Base-by-base conservation (phyloP, 1,139 yeast genomes). In the Schizosaccharomyces versatilis region DNA sequence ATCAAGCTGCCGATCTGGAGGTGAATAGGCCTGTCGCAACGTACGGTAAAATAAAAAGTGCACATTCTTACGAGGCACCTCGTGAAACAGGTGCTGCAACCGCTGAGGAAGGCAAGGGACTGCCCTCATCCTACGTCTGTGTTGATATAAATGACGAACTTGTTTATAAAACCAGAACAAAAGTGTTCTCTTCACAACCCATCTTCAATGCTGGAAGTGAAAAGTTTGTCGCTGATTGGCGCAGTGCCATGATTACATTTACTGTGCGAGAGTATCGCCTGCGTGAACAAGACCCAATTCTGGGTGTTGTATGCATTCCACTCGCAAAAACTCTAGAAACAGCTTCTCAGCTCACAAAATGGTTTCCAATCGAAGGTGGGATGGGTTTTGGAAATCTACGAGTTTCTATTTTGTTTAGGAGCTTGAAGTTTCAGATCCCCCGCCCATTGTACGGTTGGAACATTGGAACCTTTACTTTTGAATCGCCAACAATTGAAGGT, bases 201-300 rank as follows among this genome's bases (percentile, higher is more conserved):
- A 55, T 55, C 36, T 55, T 51, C 47, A 54, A 53, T 38, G 56
- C 57, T 47, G 56, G 54, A 41, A 55, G 56, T 12, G 57, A 55
- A 38, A 41, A 55, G 17, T 55, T 54, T 38, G 52, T 55, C 9
- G 53, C 53, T 2, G 57, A 55, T 40, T 55, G 57, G 57, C 47
- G 56, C n/a, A 55, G 41, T 24, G 51, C 57, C 10, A 52, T 54
- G 6, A 44, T 55, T 14, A 53, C 54, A 7, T 52, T 55, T 40
- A 51, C 57, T 14, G 53, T 52, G 3, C 56, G 57, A 6, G 39
- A 55, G 17, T 39, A 52, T 7, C 44, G 41, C n/a, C 42, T 54
- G 7, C 55, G 57, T 38, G 56, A 55, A 38, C 57, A 55, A 42
- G 57, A 55, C 19, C 51, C 57, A 10, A 32, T 55, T 38, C 52